Conservation (phyloP, 495 filamentous ascomycete species). For the Aspergillus mulundensis region DNA sequence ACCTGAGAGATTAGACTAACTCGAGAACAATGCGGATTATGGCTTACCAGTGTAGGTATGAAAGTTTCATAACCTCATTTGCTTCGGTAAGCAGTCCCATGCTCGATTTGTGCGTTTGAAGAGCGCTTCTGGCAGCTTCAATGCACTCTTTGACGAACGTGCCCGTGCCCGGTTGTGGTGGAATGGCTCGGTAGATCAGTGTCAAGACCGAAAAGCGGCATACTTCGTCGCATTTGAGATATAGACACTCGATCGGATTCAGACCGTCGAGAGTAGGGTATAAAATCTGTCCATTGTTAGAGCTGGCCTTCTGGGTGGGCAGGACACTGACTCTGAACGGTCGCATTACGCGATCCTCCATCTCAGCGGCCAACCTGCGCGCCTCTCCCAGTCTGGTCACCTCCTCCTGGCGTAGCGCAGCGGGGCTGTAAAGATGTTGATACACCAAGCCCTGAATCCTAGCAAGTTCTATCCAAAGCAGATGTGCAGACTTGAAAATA, state of each 20-base stretch:
- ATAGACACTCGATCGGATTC: conserved; percentile 38
- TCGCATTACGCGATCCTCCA: conserved; percentile 29
- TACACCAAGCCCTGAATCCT: conserved; percentile 56
- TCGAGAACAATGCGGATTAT: neutral
- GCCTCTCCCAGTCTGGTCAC: conserved; percentile 38
- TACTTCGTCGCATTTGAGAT: conserved; percentile 53
- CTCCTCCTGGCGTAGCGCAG: conserved; percentile 47
- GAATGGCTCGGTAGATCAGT: conserved; percentile 61
- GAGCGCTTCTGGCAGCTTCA: conserved; percentile 51
- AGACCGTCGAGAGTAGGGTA: conserved; percentile 12
- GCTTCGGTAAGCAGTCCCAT: conserved; percentile 45
- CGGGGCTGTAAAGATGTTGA: conserved; percentile 58
- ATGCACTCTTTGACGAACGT: conserved; percentile 59
- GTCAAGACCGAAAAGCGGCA: conserved; percentile 50
- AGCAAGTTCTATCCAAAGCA: conserved; percentile 48
- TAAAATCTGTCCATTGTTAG: conserved; percentile 19
- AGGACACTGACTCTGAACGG: conserved; percentile 29
- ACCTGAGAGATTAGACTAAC: conserved; percentile 39
- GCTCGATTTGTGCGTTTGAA: conserved; percentile 50
- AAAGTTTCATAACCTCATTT: conserved; percentile 42
- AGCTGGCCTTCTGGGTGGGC: neutral
- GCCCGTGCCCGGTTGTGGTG: conserved; percentile 36
- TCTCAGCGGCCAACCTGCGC: conserved; percentile 28
- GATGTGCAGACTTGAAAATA: conserved; percentile 29
- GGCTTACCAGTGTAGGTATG: conserved; percentile 61